Evolutionary conservation across 768 basidiomycete species (phyloP), one percentile per base, ranked within the genome.

Genomic region (Erythrobasidium yunnanense): DNA sequence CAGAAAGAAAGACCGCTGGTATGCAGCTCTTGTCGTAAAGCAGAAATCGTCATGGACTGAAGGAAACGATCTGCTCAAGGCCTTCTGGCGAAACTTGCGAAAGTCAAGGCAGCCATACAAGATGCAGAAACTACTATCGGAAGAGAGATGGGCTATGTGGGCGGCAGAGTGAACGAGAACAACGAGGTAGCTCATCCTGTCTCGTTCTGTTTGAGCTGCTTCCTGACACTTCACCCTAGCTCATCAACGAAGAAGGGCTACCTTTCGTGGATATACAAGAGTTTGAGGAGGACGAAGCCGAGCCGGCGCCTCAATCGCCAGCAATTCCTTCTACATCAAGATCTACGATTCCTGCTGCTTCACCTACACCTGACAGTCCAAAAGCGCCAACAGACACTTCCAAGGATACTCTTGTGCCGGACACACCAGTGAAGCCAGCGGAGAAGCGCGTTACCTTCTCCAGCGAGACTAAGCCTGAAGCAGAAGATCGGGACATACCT

Each of bases 221-320:
- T n/a, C n/a, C n/a, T n/a, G n/a, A n/a, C n/a, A n/a, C n/a, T n/a
- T n/a, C n/a, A n/a, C n/a, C n/a, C n/a, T n/a, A 63, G 60, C 47
- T 63, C 2, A 17, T 63, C 22, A 63, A 63, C 47, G 60, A 63
- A 33, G 60, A 63, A 52, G 60, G 60, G 6, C 47, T 63, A 11
- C 60, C 60, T 13, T 63, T 63, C 34, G 60, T 63, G 13, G 60
- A 63, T 11, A 63, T 63, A 25, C 60, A 63, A 23, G 60, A 63
- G 49, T 50, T 63, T 50, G 60, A 63, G 27, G 60, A 63, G 38
- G 60, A 62, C 25, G 58, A 62, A 6, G 55, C 25, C 4, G n/a
- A n/a, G n/a, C n/a, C n/a, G n/a, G n/a, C n/a, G n/a, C n/a, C n/a
- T n/a, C n/a, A n/a, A n/a, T n/a, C n/a, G n/a, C n/a, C n/a, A n/a